Base-by-base conservation (phyloP, 2,329 filamentous ascomycete species). In the Ilyonectria mors-panacis region DNA sequence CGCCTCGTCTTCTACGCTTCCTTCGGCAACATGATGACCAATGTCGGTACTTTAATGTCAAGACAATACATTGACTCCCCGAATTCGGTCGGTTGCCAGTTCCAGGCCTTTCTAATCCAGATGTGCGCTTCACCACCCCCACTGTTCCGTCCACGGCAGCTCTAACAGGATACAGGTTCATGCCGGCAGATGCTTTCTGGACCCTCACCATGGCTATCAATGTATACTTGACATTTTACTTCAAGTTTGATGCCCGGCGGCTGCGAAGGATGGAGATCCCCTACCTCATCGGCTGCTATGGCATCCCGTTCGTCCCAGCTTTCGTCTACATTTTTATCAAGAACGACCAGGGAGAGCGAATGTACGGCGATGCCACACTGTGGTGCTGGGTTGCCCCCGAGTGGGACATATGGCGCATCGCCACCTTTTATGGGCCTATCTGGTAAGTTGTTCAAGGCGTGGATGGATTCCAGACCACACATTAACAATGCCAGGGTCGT, bases 181-280 rank as follows among this genome's bases (percentile, higher is more conserved):
- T 94, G 86, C 90, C 91, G 2, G 92, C 92, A 6, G 92, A 94
- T 81, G 89, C 91, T 1, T 85, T 92, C 51, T 95, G 91, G 93
- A 93, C 92, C 1, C 85, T 95, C 65, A 90, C 92, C 60, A 96
- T 97, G 93, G 93, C 93, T 1, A 86, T 91, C 72, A 97, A 96
- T 77, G 93, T 96, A 58, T 94, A 94, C 78, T 81, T 95, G 15
- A 94, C 93, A 0, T 94, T 96, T 76, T 94, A 94, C 79, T 86
- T 85, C 74, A 92, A 92, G 69, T 95, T 91, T 72, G 89, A 92
- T 66, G 88, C 90, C 1, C 80, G 85, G 4, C 86, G 87, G 59
- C 82, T 96, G 15, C 89, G 89, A 12, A 84, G 80, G 50, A 86
- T 95, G 76, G 94, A 96, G 76, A 87, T 91, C 51, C 90, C 87